Conservation (phyloP, 1,284 basidiomycete species). For the Ganoderma leucocontextum region DNA sequence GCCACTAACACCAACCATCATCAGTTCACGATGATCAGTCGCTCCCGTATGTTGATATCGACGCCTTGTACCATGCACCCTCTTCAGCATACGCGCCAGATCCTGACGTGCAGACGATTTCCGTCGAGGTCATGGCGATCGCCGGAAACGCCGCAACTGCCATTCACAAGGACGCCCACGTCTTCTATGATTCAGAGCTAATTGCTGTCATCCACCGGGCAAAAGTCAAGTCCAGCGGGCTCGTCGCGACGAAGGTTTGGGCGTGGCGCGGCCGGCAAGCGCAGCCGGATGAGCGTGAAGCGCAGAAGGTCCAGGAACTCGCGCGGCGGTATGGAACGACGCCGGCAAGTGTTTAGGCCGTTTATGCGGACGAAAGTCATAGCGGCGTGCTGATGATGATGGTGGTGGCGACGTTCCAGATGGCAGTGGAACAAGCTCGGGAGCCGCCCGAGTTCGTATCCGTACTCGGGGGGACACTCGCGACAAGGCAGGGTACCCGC, state of each 20-base stretch:
- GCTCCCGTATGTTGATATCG: conserved; percentile 60
- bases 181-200: conserved; percentile 79
- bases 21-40: conserved; percentile 53
- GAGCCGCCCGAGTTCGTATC: conserved; percentile 70
- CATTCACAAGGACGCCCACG: conserved; percentile 51
- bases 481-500: conserved; percentile 76
- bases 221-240: conserved; percentile 68
- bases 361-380: not conserved
- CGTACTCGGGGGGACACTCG: conserved; percentile 70
- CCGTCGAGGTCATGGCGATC: conserved; percentile 73
- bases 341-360: conserved; percentile 51
- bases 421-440: conserved; percentile 60
- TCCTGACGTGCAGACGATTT: conserved; percentile 62
- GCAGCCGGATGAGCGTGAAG: conserved; percentile 61
- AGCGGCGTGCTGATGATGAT: not conserved
- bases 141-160: conserved; percentile 55
- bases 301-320: conserved; percentile 71
- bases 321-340: conserved; percentile 74
- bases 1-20: conserved; percentile 2
- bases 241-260: conserved; percentile 76
- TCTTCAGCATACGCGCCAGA: conserved; percentile 41
- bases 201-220: conserved; percentile 72
- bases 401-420: conserved; percentile 45
- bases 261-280: conserved; percentile 71
- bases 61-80: conserved; percentile 48